Evolutionary conservation across 192 early-diverging fungal genomes (phyloP).

Genomic region (Backusella tuberculispora): DNA sequence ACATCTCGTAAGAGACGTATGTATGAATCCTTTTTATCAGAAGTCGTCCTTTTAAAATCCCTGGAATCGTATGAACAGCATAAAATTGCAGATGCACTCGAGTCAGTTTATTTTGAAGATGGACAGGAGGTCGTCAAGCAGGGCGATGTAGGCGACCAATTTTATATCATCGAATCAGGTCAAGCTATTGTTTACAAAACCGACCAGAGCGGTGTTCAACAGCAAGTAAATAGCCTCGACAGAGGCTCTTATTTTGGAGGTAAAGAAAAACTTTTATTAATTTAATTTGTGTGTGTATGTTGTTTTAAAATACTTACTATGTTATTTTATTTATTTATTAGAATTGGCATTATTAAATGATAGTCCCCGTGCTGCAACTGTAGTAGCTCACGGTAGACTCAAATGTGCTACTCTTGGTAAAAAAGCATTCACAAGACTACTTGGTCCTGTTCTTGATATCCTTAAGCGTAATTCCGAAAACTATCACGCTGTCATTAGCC

Average conservation of each 20-base stretch:
- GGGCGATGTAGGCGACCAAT: slow-evolving; percentile 91
- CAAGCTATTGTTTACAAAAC: slow-evolving; percentile 83
- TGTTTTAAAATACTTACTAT: not conserved
- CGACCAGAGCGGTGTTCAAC: slow-evolving; percentile 78
- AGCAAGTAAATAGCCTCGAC: slow-evolving; percentile 68
- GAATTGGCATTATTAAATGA: slow-evolving; percentile 95
- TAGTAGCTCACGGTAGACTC: slow-evolving; percentile 82
- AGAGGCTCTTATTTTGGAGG: slow-evolving; percentile 98
- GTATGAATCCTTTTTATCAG: slow-evolving; percentile 96
- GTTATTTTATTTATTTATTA: slow-evolving; percentile 33
- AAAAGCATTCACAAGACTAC: slow-evolving; percentile 93
- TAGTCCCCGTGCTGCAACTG: slow-evolving; percentile 91
- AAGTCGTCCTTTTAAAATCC: slow-evolving; percentile 83
- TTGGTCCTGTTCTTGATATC: slow-evolving; percentile 96
- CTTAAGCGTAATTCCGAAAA: slow-evolving; percentile 94
- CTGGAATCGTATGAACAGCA: slow-evolving; percentile 97
- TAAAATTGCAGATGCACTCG: slow-evolving; percentile 98
- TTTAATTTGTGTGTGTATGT: not conserved
- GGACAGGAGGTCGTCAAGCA: slow-evolving; percentile 87
- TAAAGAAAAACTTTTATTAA: slow-evolving; percentile 34
- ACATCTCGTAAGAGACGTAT: slow-evolving; percentile 93
- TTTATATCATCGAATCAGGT: slow-evolving; percentile 96
- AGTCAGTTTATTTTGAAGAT: slow-evolving; percentile 87
- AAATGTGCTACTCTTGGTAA: slow-evolving; percentile 97
- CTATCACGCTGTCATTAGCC: slow-evolving; percentile 65